Conservation (phyloP, 169 alveolate species). For the Plasmodium gonderi region DNA sequence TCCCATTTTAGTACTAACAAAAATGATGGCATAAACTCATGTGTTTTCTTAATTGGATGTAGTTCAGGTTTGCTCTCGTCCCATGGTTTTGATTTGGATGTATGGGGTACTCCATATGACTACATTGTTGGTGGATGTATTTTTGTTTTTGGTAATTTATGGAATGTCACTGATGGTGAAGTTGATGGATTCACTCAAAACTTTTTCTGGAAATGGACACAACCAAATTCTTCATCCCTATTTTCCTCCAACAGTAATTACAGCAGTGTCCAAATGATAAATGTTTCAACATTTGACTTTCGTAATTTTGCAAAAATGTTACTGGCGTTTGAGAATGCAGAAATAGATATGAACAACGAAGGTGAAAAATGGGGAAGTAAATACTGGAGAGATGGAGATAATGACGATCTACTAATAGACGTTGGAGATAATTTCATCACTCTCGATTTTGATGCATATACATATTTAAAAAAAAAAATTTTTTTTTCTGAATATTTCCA, state of each 20-base stretch:
- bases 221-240: slow-evolving; percentile 76
- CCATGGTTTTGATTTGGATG: slow-evolving; percentile 71
- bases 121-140: slow-evolving; percentile 79
- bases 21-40: slow-evolving; percentile 67
- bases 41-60: slow-evolving; percentile 81
- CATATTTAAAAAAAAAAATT: slow-evolving; percentile 26
- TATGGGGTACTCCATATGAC: slow-evolving; percentile 77
- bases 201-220: slow-evolving; percentile 85
- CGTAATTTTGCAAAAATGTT: slow-evolving; percentile 20
- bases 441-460: slow-evolving; percentile 26
- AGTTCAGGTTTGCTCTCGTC: slow-evolving; percentile 80
- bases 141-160: slow-evolving; percentile 79
- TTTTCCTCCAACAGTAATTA: slow-evolving; percentile 43
- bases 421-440: slow-evolving; percentile 56
- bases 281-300: slow-evolving; percentile 7
- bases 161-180: slow-evolving; percentile 83
- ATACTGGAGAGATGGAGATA: not conserved
- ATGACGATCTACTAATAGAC: not conserved
- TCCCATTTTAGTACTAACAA: not conserved
- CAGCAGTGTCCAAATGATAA: not conserved
- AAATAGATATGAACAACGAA: not conserved
- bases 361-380: not conserved
- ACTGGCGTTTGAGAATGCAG: not conserved
- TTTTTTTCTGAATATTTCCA: slow-evolving; percentile 64
- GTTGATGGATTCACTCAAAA: slow-evolving; percentile 79